phyloP scores from a whole-genome alignment of 495 filamentous ascomycete species.

The Emericellopsis terricola region DNA sequence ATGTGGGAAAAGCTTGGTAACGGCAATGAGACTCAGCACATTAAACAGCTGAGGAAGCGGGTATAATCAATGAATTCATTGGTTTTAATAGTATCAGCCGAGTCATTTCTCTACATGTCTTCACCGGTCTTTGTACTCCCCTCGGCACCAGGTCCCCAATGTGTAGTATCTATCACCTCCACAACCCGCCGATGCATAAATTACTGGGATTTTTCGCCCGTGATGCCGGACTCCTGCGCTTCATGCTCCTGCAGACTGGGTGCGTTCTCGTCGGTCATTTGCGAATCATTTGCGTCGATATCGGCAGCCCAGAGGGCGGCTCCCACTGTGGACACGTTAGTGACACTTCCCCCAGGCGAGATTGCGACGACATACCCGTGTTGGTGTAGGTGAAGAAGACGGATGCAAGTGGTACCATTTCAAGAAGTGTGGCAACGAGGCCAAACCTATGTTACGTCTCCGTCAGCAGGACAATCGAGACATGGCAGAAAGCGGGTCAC shows the following conservation, averaged over 20 bases:
- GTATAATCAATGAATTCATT: no score
- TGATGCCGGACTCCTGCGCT: background rate
- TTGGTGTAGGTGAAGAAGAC: slow-evolving; percentile 85
- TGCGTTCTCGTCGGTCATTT: slow-evolving; percentile 30
- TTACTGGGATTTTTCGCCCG: no score
- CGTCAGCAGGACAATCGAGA: background rate
- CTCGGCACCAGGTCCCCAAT: no score
- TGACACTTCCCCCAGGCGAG: background rate
- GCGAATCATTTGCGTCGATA: slow-evolving; percentile 45
- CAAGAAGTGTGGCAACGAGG: slow-evolving; percentile 53
- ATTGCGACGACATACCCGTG: slow-evolving; percentile 29
- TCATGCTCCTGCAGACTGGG: slow-evolving; percentile 16
- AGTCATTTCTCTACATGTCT: no score
- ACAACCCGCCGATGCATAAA: no score
- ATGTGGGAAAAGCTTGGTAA: no score
- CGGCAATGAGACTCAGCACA: no score
- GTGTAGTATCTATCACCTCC: no score
- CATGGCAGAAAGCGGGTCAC: slow-evolving; percentile 11
- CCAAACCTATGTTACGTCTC: slow-evolving; percentile 44
- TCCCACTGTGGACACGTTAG: slow-evolving; percentile 33
- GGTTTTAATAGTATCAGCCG: no score
- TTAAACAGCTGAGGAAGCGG: no score
- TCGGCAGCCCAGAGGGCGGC: slow-evolving; percentile 91
- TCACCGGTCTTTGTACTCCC: no score
- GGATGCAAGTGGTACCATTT: slow-evolving; percentile 69